Percentiles rank a stretch among this genome's conserved stretches.
phyloP scores from a whole-genome alignment of 169 alveolate genomes.

The Eimeria zaria region DNA sequence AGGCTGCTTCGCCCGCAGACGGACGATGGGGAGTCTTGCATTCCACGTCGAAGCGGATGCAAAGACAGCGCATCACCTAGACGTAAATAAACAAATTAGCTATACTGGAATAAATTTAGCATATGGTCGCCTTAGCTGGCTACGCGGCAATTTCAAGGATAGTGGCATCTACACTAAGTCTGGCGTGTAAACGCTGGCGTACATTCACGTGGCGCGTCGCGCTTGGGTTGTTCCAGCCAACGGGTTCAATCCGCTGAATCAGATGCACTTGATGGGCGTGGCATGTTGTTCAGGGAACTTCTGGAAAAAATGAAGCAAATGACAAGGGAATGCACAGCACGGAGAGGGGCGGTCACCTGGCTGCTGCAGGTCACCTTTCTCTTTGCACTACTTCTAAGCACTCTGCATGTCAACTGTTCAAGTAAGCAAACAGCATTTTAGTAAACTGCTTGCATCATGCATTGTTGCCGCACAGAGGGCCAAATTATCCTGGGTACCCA shows the following conservation, averaged over 20 bases:
- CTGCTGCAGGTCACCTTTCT: constrained; percentile 1
- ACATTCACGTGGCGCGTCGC: background rate
- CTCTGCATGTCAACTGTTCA: constrained; percentile 5
- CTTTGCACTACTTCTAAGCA: background rate
- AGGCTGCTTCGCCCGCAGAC: background rate
- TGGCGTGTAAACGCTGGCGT: background rate
- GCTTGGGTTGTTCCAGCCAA: background rate
- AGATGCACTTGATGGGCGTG: background rate
- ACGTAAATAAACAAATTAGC: background rate
- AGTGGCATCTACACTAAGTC: background rate
- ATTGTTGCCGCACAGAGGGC: background rate
- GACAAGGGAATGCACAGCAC: background rate
- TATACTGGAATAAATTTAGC: background rate
- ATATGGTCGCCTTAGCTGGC: background rate
- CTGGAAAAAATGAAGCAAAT: background rate
- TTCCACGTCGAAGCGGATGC: background rate
- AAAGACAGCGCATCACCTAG: background rate
- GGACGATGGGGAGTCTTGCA: background rate
- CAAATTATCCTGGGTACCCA: background rate
- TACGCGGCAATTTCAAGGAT: background rate
- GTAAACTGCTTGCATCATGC: background rate
- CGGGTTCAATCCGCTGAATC: background rate
- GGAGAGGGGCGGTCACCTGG: constrained; percentile 20
- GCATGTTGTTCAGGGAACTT: background rate
- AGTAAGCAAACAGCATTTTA: background rate